Evolutionary conservation across 768 basidiomycete genomes (phyloP).

Genomic region (Trametes villosa): DNA sequence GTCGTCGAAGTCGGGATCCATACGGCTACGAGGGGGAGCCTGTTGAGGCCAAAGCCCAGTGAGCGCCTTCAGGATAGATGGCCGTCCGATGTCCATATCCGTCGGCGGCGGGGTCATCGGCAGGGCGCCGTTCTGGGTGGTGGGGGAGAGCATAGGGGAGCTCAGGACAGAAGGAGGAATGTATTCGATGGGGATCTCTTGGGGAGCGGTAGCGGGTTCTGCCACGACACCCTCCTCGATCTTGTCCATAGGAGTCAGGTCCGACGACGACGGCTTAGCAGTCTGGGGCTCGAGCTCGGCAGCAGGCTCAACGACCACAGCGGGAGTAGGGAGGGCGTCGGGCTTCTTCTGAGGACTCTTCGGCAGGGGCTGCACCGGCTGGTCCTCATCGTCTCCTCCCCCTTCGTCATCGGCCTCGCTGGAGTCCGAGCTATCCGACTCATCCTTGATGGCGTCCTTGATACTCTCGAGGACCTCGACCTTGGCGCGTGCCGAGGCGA

Average conservation of each 20-base stretch:
- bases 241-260: neutral
- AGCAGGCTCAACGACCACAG: conserved; percentile 3
- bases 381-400: conserved; percentile 56
- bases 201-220: neutral
- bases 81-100: conserved; percentile 59
- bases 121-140: conserved; percentile 23
- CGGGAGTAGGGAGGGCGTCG: neutral
- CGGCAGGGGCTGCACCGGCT: conserved; percentile 34
- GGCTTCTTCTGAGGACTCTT: conserved; percentile 14
- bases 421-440: conserved; percentile 73
- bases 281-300: neutral
- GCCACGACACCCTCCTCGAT: neutral
- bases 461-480: conserved; percentile 89
- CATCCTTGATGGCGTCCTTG: conserved; percentile 87
- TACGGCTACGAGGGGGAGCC: conserved; percentile 51
- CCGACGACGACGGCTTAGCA: neutral
- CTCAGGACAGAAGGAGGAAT: conserved; percentile 49
- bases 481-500: conserved; percentile 85
- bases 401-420: conserved; percentile 71
- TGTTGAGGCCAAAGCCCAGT: conserved; percentile 81
- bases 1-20: conserved; percentile 65
- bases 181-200: conserved; percentile 21
- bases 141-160: conserved; percentile 48
- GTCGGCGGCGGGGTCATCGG: conserved; percentile 39
- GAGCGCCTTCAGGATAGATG: conserved; percentile 80